Percentiles rank a stretch among this genome's conserved stretches.
Conservation (phyloP, 768 basidiomycete species). For the Pleurotus giganteus region DNA sequence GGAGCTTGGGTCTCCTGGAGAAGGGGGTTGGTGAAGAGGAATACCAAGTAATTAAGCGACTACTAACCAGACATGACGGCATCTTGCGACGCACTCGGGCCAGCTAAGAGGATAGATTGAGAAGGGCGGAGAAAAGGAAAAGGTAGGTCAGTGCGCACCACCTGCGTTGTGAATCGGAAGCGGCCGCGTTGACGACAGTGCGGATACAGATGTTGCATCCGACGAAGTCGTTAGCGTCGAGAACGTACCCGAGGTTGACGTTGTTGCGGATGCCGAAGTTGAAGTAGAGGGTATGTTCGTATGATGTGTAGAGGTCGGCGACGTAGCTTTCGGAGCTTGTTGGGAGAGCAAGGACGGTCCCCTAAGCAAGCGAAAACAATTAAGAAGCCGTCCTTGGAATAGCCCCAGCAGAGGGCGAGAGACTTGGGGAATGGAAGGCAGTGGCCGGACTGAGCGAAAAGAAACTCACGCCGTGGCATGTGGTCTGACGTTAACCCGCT, state of each 20-base stretch:
- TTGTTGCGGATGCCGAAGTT: background rate
- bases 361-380: background rate
- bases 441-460: background rate
- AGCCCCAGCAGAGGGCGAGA: background rate
- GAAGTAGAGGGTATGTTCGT: constrained; percentile 3
- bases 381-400: background rate
- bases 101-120: constrained; percentile 13
- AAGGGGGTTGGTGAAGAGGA: background rate
- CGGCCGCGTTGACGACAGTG: constrained; percentile 4
- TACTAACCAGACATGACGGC: constrained; percentile 2
- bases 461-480: constrained; percentile 6
- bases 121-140: background rate
- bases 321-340: constrained; percentile 44
- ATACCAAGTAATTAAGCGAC: background rate
- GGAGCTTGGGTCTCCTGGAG: constrained; percentile 19
- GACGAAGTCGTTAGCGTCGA: background rate
- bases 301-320: background rate
- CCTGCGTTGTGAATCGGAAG: background rate
- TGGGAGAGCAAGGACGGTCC: constrained; percentile 78
- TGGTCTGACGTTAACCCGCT: constrained; percentile 17
- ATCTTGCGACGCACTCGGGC: constrained; percentile 11
- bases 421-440: background rate
- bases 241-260: background rate
- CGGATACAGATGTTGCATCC: constrained; percentile 1
- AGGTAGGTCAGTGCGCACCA: background rate